Percentiles rank a stretch among this genome's conserved stretches.
Conservation (phyloP, 75 land plant species). For the Cryptomeria japonica region DNA sequence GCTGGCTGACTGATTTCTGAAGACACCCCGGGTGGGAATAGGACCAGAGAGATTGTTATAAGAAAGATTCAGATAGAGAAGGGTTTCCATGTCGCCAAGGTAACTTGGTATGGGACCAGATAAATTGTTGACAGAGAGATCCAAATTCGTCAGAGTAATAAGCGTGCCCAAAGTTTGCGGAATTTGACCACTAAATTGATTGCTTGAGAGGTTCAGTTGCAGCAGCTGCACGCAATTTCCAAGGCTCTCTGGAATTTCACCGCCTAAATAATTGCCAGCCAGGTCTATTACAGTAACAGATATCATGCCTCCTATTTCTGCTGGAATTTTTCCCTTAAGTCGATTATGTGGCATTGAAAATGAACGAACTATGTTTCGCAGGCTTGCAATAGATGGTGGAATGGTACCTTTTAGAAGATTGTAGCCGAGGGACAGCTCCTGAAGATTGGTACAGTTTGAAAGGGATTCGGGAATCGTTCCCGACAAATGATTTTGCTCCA, state of each 20-base stretch:
- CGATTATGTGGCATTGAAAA: conserved; percentile 47
- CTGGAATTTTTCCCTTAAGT: conserved; percentile 43
- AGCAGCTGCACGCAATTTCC: conserved; percentile 49
- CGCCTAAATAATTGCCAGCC: conserved; percentile 47
- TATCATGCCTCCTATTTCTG: conserved; percentile 50
- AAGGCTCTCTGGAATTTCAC: conserved; percentile 46
- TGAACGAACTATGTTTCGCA: conserved; percentile 31
- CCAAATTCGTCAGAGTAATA: conserved; percentile 24
- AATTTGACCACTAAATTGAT: conserved; percentile 24
- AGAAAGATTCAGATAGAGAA: conserved; percentile 22
- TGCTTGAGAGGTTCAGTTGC: conserved; percentile 22
- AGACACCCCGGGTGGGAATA: conserved; percentile 22
- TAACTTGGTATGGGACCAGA: conserved; percentile 20
- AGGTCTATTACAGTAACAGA: conserved; percentile 45
- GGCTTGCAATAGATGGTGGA: conserved; percentile 27
- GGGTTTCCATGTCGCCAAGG: conserved; percentile 10
- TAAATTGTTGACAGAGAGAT: conserved; percentile 25
- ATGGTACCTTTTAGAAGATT: conserved; percentile 49
- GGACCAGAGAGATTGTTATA: conserved; percentile 22
- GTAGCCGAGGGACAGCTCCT: conserved; percentile 42
- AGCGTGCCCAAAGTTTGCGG: conserved; percentile 18
- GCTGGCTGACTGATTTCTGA: conserved; percentile 7
- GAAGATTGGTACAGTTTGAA: conserved; percentile 30
- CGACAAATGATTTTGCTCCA: conserved; percentile 34
- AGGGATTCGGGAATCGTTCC: conserved; percentile 44